Evolutionary conservation across 768 basidiomycete species (phyloP), one percentile per base, ranked within the genome.

Genomic region (Trametopsis cervina): DNA sequence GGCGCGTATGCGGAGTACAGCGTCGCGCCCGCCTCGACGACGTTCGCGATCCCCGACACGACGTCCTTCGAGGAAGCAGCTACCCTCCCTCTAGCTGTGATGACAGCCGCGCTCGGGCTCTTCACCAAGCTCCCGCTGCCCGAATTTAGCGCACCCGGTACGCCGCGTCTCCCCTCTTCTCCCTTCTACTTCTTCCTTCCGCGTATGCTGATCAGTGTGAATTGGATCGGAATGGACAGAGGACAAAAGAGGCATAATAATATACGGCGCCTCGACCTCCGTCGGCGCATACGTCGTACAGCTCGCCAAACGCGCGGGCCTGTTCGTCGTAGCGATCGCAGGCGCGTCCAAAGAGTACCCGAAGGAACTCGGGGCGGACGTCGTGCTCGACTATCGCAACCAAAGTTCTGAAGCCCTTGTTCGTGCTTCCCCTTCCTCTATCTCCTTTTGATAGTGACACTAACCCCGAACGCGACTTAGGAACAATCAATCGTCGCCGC

Each of bases 61-160:
- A n/a, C 64, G 24, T 51, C 57, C 2, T 60, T 63, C 46, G 65
- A 64, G 4, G 15, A 62, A 17, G 67, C 63, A 1, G 41, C 61
- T 4, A 57, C 63, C 3, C 47, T 66, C 9, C 65, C 64, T 3
- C 50, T 62, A n/a, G 60, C 52, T 1, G 47, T 65, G 25, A 59
- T 55, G 13, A 63, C 63, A 18, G 61, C 62, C 2, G 58, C 57
- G 2, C 27, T 56, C 1, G 64, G 60, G 4, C 54, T 65, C 5
- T 65, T 33, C 29, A 33, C 7, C 9, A 33, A 15, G 15, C 29
- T 33, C 7, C 9, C 29, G 7, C 15, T 33, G 29, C 29, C 29
- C 15, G 29, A 33, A 33, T 7, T 15, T 33, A 63, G 4, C 50
- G 7, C 29, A 33, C 7, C 29, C 15, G 29, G 29, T 33, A 33